Evolutionary conservation across 2,329 filamentous ascomycete genomes (phyloP).

Genomic region (Colletotrichum spinosum): DNA sequence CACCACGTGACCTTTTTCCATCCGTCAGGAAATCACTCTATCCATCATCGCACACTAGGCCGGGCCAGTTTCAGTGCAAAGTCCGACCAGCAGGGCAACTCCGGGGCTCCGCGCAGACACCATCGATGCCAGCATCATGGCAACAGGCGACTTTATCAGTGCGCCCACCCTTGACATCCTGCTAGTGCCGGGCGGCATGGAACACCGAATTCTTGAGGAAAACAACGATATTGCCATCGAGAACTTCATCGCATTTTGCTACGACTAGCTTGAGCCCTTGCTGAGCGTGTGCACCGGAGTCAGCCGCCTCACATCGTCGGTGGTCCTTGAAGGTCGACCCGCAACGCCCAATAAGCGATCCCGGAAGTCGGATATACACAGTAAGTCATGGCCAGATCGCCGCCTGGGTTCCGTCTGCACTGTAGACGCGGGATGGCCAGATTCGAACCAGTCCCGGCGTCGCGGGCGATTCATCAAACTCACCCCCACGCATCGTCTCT

Average conservation of each 20-base stretch:
- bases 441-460: slow-evolving; percentile 73
- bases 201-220: slow-evolving; percentile 42
- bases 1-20: no score
- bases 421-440: slow-evolving; percentile 71
- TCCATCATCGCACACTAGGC: slow-evolving; percentile 43
- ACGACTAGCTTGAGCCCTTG: slow-evolving; percentile 59
- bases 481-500: not conserved
- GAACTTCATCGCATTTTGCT: slow-evolving; percentile 56
- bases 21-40: slow-evolving; percentile 34
- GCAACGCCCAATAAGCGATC: slow-evolving; percentile 72
- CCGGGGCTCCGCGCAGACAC: not conserved
- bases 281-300: slow-evolving; percentile 74
- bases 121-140: slow-evolving; percentile 40
- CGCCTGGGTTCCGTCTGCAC: slow-evolving; percentile 65
- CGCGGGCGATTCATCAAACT: slow-evolving; percentile 54
- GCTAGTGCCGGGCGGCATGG: slow-evolving; percentile 52
- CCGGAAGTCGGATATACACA: slow-evolving; percentile 55
- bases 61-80: slow-evolving; percentile 45
- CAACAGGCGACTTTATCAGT: slow-evolving; percentile 51
- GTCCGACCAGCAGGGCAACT: not conserved
- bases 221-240: slow-evolving; percentile 40
- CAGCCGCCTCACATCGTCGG: slow-evolving; percentile 63
- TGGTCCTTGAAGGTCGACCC: slow-evolving; percentile 64
- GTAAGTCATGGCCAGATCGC: slow-evolving; percentile 54
- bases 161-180: slow-evolving; percentile 49